Evolutionary conservation across 306 rosid genomes (phyloP), one percentile per base, ranked within the genome.

Genomic region (Gynostemma pentaphyllum): DNA sequence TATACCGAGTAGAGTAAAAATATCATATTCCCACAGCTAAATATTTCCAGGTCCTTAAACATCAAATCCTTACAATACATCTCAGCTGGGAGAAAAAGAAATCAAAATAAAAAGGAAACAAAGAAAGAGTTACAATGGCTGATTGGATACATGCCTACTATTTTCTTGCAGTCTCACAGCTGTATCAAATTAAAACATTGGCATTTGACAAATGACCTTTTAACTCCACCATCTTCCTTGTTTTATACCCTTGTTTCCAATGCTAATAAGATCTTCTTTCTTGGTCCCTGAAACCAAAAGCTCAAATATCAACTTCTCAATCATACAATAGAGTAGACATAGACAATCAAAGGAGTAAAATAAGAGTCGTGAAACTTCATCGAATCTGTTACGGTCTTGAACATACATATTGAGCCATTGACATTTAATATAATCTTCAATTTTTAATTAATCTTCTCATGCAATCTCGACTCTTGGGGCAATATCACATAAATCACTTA

Each of bases 241-340:
- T 26, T 26, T 86, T 80, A 92, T 62, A 67, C 85, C 71, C 86
- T 92, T 40, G 95, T 79, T 78, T 92, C 95, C 82, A 92, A 69
- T 2, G 94, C 96, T 46, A 88, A 71, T 50, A 92, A 81, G 77
- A 92, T 92, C 94, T 92, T 92, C 90, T 92, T 92, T 76, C 99
- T 86, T 66, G 99, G 99, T 4, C 99, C 99, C 99, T 92, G 88
- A 66, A 81, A 80, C 36, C 12, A 44, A 62, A 75, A n/a, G 72
- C 42, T 32, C 37, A 32, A 32, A 32, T 32, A 3, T 32, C 37
- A 32, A 32, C 37, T 32, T n/a, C n/a, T 2, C 3, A 32, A 32
- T 7, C 37, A 28, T 64, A 66, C 14, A 68, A 49, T 40, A 36
- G 62, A 62, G 70, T 37, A 70, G 55, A 45, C 60, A 8, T 42